These are phyloP conservation scores for Fusarium continuum DNA, from an alignment of 2,329 filamentous ascomycete genomes.

Conservation along the genomic window DNA sequence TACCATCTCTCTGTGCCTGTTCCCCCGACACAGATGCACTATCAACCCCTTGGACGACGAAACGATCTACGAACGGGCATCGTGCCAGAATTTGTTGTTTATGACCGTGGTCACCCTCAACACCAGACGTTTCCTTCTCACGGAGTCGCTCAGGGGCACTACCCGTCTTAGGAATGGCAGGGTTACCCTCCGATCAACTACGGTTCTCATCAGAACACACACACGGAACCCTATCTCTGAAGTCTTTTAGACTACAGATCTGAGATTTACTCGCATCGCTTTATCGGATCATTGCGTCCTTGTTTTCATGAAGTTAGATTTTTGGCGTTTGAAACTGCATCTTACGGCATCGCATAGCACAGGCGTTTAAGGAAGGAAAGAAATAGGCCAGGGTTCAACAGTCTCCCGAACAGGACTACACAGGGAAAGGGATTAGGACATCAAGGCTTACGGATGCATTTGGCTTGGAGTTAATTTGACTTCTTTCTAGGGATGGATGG, in stretches of 20 bases:
- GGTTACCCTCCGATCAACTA: constrained; percentile 12
- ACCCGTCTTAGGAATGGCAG: constrained; percentile 49
- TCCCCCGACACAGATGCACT: constrained; percentile 80
- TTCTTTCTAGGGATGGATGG: constrained; percentile 15
- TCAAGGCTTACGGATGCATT: constrained; percentile 30
- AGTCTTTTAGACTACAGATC: constrained; percentile 3
- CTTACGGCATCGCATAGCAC: constrained; percentile 41
- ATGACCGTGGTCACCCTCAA: constrained; percentile 47
- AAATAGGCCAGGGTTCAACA: constrained; percentile 21
- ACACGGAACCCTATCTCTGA: constrained; percentile 1
- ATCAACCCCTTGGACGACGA: constrained; percentile 78
- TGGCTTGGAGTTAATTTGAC: constrained; percentile 25
- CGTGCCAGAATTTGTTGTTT: constrained; percentile 68
- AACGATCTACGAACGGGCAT: constrained; percentile 75
- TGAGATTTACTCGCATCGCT: constrained; percentile 8
- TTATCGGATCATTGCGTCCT: constrained; percentile 27
- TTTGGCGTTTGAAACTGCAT: constrained; percentile 41
- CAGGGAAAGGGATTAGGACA: constrained; percentile 16
- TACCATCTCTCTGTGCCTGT: constrained; percentile 68
- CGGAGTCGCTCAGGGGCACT: constrained; percentile 46
- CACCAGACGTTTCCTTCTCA: constrained; percentile 43
- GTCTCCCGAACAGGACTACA: constrained; percentile 20
- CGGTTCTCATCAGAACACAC: not conserved
- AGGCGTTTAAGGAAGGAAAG: constrained; percentile 45
- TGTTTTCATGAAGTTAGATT: constrained; percentile 27